These are phyloP conservation scores for Chaetomidium leptoderma DNA, from an alignment of 495 filamentous ascomycete species.

Conservation along the genomic window DNA sequence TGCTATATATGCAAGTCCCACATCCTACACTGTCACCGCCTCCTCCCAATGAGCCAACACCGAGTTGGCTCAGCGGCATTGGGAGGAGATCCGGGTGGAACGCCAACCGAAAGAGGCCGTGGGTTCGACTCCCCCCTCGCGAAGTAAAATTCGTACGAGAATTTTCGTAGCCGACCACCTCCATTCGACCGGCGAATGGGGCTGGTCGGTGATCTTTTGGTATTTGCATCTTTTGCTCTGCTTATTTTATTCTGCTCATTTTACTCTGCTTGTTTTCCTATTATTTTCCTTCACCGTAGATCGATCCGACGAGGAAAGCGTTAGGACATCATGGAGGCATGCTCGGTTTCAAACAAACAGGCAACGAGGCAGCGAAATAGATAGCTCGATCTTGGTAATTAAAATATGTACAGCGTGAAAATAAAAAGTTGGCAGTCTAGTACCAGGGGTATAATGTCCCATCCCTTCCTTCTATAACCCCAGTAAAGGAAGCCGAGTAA, in stretches of 20 bases:
- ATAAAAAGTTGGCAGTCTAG: background rate
- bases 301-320: too few relatives aligned
- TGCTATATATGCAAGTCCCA: background rate
- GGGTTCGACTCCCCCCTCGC: background rate
- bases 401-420: conserved; percentile 7
- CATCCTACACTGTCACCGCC: background rate
- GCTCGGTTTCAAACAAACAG: background rate
- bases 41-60: background rate
- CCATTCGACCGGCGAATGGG: background rate
- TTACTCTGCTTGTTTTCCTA: too few relatives aligned
- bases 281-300: too few relatives aligned
- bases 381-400: background rate
- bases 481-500: background rate
- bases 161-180: background rate
- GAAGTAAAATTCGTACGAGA: background rate
- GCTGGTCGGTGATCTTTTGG: background rate
- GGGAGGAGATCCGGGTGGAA: too few relatives aligned
- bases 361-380: background rate
- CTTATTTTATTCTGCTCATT: too few relatives aligned
- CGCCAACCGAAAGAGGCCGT: background rate
- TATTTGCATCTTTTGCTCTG: too few relatives aligned
- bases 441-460: background rate
- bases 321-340: too few relatives aligned
- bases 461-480: background rate
- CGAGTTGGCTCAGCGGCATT: background rate